Evolutionary conservation across 2,329 filamentous ascomycete genomes (phyloP).

Genomic region (Neurospora crassa): DNA sequence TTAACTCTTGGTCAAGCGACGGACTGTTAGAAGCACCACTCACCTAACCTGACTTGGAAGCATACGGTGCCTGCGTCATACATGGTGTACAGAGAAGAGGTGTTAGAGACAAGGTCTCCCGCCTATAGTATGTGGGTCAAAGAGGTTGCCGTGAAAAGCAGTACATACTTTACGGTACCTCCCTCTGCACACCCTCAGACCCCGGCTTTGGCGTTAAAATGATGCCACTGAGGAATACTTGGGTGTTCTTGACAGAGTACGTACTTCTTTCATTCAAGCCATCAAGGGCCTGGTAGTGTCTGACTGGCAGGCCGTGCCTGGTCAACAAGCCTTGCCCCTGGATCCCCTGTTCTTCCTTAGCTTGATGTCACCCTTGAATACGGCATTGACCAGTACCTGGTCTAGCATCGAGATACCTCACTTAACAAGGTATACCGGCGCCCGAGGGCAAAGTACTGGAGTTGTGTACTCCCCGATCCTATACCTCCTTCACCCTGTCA

Average conservation of each 20-base stretch:
- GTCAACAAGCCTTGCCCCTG: constrained; percentile 14
- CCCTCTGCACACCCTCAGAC: neutral
- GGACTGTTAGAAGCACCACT: neutral
- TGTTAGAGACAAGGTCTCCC: neutral
- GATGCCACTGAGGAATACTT: constrained; percentile 10
- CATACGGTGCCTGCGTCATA: neutral
- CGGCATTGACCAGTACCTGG: constrained; percentile 21
- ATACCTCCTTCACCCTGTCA: constrained; percentile 8
- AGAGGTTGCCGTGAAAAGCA: neutral
- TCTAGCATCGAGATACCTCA: constrained; percentile 13
- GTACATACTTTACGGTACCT: neutral
- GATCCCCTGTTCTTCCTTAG: constrained; percentile 8
- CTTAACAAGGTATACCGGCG: constrained; percentile 14
- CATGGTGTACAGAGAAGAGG: neutral
- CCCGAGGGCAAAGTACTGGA: constrained; percentile 9
- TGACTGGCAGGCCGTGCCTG: constrained; percentile 17
- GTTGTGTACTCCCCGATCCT: constrained; percentile 10
- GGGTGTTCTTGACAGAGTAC: neutral
- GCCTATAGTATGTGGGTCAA: neutral
- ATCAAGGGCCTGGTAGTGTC: constrained; percentile 4
- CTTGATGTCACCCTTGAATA: constrained; percentile 14
- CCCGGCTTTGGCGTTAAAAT: constrained; percentile 19
- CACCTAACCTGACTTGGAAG: neutral
- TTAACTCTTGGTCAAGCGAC: neutral
- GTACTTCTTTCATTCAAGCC: neutral